Evolutionary conservation across 2,329 filamentous ascomycete species (phyloP).

Genomic region (Trichoderma brevicompactum): DNA sequence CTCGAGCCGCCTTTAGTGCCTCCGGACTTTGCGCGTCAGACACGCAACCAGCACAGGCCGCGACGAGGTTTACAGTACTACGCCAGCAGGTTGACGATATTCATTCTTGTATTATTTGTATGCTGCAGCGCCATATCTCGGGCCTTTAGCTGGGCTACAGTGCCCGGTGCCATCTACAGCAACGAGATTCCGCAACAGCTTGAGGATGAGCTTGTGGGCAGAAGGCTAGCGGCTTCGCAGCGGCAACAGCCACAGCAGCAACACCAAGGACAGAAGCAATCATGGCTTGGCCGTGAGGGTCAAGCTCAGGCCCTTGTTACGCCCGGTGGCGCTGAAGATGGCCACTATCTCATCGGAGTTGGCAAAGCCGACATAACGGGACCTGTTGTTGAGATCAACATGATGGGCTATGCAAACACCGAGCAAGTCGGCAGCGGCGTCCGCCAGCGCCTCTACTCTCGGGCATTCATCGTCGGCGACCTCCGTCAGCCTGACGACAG

Average conservation of each 20-base stretch:
- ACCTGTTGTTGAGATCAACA: constrained; percentile 84
- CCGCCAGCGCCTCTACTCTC: constrained; percentile 81
- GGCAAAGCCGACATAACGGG: constrained; percentile 63
- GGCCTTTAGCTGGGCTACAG: constrained; percentile 29
- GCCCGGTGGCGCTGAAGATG: constrained; percentile 14
- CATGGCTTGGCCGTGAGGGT: neutral
- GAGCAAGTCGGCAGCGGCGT: constrained; percentile 81
- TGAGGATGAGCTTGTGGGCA: constrained; percentile 8
- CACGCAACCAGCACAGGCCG: constrained; percentile 1
- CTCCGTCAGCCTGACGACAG: constrained; percentile 66
- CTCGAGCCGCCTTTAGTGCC: neutral
- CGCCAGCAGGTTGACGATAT: constrained; percentile 1
- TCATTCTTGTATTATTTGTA: constrained; percentile 29
- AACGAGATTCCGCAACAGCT: neutral
- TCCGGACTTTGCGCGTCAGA: neutral
- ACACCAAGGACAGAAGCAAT: neutral
- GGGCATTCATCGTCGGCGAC: constrained; percentile 84
- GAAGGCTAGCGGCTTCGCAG: constrained; percentile 11
- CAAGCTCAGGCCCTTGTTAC: constrained; percentile 3
- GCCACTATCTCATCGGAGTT: constrained; percentile 54
- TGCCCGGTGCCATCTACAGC: constrained; percentile 18
- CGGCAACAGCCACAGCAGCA: neutral
- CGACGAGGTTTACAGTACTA: constrained; percentile 7
- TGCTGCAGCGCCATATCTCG: constrained; percentile 30
- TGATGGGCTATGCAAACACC: constrained; percentile 85